Evolutionary conservation across 2,329 filamentous ascomycete genomes (phyloP), one percentile per base, ranked within the genome.

Genomic region (Bipolaris gigantea): DNA sequence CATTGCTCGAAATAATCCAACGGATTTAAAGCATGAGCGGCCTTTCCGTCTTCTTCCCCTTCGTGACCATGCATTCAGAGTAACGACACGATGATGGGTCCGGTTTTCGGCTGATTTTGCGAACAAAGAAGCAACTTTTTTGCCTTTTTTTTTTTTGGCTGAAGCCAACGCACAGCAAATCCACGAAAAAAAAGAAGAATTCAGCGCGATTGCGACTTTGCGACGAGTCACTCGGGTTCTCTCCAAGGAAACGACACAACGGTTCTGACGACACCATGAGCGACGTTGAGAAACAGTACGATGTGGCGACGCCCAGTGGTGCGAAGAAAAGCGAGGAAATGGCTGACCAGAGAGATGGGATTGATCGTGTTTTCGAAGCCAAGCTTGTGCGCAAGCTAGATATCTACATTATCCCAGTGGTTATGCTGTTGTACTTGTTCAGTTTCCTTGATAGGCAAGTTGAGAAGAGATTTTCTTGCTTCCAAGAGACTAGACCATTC

Each of bases 341-440:
- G 18, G 69, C 66, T 15, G 58, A 57, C 11, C 65, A 66, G 39
- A 33, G 72, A 40, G 67, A 64, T 38, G 67, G 70, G 19, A 59
- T 75, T 34, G 76, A 79, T 47, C 57, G 61, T 2, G 79, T 65
- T 7, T 70, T 68, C 16, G 75, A 89, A 73, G 79, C 77, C 62
- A 81, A 79, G 59, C 76, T 90, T 19, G 77, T 89, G 39, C 78
- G 83, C 50, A 89, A 88, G 72, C 73, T 90, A 30, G 88, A 90
- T 69, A 56, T 79, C 13, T 79, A 82, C 65, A 79, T 90, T 23
- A 80, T 90, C 13, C 87, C 87, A 2, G 76, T 89, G 18, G 78
- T 89, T 7, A 88, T 89, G 83, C 71, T 83, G 6, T 73, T 89
- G 15, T 93, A 93, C 69, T 79, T 92, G 13, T 85, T 92, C 61